Percentiles rank a stretch among this genome's conserved stretches.
Conservation (phyloP, 495 filamentous ascomycete species). For the Xylaria sp. region DNA sequence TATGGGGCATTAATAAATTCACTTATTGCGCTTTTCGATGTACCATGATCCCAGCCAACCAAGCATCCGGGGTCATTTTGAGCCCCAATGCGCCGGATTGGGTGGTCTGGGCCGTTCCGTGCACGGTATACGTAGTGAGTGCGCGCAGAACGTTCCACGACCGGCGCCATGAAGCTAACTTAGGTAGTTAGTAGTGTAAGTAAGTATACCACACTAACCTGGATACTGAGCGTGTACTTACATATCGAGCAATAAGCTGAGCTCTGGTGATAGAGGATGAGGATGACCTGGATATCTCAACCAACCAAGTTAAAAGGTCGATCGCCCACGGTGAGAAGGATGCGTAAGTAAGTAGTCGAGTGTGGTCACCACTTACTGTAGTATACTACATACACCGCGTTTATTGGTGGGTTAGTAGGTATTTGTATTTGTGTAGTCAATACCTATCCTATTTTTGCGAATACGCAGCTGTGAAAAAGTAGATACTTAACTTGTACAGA, state of each 20-base stretch:
- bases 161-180: background rate
- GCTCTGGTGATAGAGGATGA: background rate
- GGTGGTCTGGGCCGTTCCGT: conserved; percentile 9
- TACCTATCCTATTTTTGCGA: background rate
- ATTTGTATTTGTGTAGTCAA: background rate
- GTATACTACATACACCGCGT: background rate
- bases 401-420: background rate
- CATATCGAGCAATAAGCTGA: background rate
- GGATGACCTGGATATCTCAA: background rate
- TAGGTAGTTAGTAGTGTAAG: too few relatives aligned
- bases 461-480: background rate
- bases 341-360: too few relatives aligned
- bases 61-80: conserved; percentile 14
- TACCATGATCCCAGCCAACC: conserved; percentile 6
- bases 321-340: background rate
- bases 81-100: conserved; percentile 15
- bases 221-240: too few relatives aligned
- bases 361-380: too few relatives aligned
- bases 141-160: conserved; percentile 5
- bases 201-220: too few relatives aligned
- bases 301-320: background rate
- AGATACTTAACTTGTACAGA: background rate
- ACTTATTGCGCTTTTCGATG: background rate
- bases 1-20: background rate
- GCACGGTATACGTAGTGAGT: background rate